Evolutionary conservation across 495 filamentous ascomycete genomes (phyloP).

Genomic region (Aspergillus nidulans): DNA sequence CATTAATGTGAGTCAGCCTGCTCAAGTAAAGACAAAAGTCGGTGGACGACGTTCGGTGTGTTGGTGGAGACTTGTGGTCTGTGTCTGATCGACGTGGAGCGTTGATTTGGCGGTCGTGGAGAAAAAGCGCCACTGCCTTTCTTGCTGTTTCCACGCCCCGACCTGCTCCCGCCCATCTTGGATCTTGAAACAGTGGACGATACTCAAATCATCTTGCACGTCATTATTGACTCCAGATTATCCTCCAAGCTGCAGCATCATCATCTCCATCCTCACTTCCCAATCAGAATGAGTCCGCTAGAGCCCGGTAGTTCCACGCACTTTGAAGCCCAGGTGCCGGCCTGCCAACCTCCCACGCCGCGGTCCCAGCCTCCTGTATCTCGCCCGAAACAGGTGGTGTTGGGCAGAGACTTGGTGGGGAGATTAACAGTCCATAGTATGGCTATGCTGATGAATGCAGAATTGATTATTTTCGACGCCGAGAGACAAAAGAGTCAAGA

Average conservation of each 20-base stretch:
- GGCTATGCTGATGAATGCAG: not conserved
- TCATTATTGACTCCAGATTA: not conserved
- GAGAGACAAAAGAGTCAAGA: not conserved
- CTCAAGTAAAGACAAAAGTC: not conserved
- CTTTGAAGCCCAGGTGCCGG: slow-evolving; percentile 18
- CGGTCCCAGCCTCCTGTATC: slow-evolving; percentile 26
- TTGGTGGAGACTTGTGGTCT: slow-evolving; percentile 2
- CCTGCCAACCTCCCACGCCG: slow-evolving; percentile 20
- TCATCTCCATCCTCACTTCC: not conserved
- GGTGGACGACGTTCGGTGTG: not conserved
- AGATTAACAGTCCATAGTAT: not conserved
- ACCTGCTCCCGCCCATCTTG: not conserved
- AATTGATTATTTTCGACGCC: not conserved
- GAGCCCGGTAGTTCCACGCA: slow-evolving; percentile 17
- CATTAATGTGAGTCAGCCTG: not conserved
- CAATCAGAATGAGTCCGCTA: not conserved
- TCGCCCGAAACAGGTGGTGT: slow-evolving; percentile 29
- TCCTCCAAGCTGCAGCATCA: slow-evolving; percentile 10
- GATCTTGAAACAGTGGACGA: not conserved
- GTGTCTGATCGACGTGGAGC: slow-evolving; percentile 14
- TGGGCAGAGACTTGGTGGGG: slow-evolving; percentile 34
- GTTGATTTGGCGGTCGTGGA: slow-evolving; percentile 18
- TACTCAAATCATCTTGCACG: not conserved
- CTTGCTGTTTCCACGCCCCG: slow-evolving; percentile 2
- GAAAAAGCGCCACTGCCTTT: not conserved